These are phyloP conservation scores for Lachancea waltii DNA, from an alignment of 805 yeast genomes.

Conservation along the genomic window DNA sequence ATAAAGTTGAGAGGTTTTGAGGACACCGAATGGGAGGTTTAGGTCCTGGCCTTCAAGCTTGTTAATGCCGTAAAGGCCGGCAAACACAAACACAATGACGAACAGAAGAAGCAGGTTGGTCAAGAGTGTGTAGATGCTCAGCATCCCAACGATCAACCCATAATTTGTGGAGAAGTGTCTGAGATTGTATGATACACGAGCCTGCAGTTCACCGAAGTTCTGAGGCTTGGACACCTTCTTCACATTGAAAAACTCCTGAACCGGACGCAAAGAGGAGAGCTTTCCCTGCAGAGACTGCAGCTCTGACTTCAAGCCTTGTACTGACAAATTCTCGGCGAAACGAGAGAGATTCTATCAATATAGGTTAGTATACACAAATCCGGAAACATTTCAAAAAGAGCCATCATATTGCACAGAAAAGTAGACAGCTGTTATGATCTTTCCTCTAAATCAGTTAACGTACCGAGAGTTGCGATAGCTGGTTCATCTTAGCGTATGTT, in stretches of 20 bases:
- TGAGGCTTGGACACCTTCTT: conserved; percentile 87
- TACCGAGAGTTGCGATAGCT: conserved; percentile 8
- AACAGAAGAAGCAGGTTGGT: conserved; percentile 81
- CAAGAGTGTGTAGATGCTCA: conserved; percentile 78
- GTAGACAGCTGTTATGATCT: no score
- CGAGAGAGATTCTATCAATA: conserved; percentile 25
- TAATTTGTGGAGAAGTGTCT: conserved; percentile 86
- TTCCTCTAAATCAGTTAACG: no score
- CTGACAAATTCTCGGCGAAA: conserved; percentile 27
- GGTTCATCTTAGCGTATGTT: conserved; percentile 5
- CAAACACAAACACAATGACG: conserved; percentile 66
- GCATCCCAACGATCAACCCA: conserved; percentile 58
- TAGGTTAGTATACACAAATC: conserved; percentile 1
- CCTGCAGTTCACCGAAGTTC: conserved; percentile 82
- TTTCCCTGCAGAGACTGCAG: conserved; percentile 51
- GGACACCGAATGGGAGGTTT: conserved; percentile 61
- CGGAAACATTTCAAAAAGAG: not conserved
- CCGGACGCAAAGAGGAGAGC: conserved; percentile 71
- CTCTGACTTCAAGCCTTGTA: conserved; percentile 37
- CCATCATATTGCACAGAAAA: no score
- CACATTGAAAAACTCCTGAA: conserved; percentile 89
- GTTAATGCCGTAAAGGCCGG: conserved; percentile 73
- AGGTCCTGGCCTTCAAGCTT: conserved; percentile 79
- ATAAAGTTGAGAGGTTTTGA: conserved; percentile 75
- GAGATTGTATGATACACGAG: conserved; percentile 80